These are phyloP conservation scores for Wallacemonas sp. DNA, from an alignment of 208 protist genomes.

Conservation along the genomic window DNA sequence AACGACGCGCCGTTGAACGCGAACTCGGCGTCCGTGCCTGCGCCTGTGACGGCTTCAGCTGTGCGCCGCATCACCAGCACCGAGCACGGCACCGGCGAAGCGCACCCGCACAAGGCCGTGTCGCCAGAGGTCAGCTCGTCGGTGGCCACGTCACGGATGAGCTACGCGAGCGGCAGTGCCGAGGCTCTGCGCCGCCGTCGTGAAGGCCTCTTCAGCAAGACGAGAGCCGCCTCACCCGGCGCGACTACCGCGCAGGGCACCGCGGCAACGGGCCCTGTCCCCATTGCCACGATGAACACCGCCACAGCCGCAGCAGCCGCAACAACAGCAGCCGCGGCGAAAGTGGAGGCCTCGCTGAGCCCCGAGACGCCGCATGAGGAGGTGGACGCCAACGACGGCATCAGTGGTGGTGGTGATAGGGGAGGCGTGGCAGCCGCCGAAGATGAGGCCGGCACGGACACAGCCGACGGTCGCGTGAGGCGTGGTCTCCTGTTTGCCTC, in stretches of 20 bases:
- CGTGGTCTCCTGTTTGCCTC: slow-evolving; percentile 1
- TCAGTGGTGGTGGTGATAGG: no score
- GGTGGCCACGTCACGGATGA: slow-evolving; percentile 26
- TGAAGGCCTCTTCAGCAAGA: slow-evolving; percentile 47
- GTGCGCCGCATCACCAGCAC: not conserved
- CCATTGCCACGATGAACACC: no score
- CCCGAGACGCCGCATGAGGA: not conserved
- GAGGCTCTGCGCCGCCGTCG: slow-evolving; percentile 61
- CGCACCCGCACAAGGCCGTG: not conserved
- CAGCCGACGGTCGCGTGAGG: not conserved
- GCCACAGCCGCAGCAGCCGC: no score
- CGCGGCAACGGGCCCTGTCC: no score
- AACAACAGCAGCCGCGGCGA: not conserved
- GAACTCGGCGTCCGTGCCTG: no score
- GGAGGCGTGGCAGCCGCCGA: no score
- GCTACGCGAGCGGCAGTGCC: slow-evolving; percentile 41
- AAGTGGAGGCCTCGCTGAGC: not conserved
- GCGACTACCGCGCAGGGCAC: not conserved
- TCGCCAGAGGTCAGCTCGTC: slow-evolving; percentile 10
- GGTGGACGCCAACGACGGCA: no score
- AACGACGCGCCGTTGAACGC: no score
- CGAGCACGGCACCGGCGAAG: not conserved
- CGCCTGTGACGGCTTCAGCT: not conserved
- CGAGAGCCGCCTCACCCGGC: not conserved
- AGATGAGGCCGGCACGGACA: no score